These are phyloP conservation scores for Suhomyces terraborum DNA, from an alignment of 1,139 yeast genomes.

Conservation along the genomic window DNA sequence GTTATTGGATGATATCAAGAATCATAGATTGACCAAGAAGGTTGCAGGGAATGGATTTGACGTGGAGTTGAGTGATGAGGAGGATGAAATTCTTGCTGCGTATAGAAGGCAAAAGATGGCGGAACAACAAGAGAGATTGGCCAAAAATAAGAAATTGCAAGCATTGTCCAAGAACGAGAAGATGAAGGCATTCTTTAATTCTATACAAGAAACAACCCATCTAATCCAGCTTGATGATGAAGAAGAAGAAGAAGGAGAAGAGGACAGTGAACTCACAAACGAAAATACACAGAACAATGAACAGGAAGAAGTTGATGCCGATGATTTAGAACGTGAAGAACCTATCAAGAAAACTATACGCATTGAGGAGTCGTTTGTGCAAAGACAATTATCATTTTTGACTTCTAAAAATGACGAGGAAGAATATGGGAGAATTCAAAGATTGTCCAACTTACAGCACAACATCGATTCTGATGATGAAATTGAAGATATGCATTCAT, in stretches of 20 bases:
- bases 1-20: conserved; percentile 77
- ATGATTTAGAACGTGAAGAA: conserved; percentile 22
- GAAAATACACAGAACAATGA: conserved; percentile 19
- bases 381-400: conserved; percentile 64
- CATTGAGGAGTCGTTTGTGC: conserved; percentile 59
- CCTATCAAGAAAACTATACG: conserved; percentile 26
- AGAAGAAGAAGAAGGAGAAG: conserved; percentile 29
- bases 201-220: conserved; percentile 55
- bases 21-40: conserved; percentile 75
- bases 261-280: conserved; percentile 22
- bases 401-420: conserved; percentile 39
- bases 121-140: conserved; percentile 56
- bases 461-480: conserved; percentile 41
- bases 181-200: conserved; percentile 71
- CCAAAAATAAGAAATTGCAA: conserved; percentile 55
- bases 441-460: conserved; percentile 40
- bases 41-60: conserved; percentile 58
- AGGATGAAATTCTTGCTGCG: conserved; percentile 58
- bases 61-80: conserved; percentile 68
- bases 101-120: conserved; percentile 54
- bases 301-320: conserved; percentile 15
- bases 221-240: conserved; percentile 31
- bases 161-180: conserved; percentile 53
- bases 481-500: conserved; percentile 45
- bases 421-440: conserved; percentile 37